A percentile compares a stretch with the other conserved stretches of the same genome.
Evolutionary conservation across 1,139 yeast species (phyloP).

Genomic region (Kodamaea arcana): DNA sequence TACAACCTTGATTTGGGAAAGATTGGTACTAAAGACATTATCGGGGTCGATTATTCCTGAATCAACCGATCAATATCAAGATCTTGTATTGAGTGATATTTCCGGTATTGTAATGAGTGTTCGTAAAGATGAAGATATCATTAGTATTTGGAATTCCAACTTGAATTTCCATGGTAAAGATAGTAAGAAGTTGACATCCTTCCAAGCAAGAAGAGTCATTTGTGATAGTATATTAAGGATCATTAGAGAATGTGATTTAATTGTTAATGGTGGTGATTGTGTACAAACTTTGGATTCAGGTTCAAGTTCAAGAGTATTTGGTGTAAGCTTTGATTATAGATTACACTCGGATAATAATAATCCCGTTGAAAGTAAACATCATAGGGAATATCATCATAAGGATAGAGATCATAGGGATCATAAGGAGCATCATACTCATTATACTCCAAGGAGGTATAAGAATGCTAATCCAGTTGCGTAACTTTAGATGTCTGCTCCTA

Average conservation of each 20-base stretch:
- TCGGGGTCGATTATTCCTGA: slow-evolving; percentile 44
- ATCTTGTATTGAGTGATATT: slow-evolving; percentile 41
- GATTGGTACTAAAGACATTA: slow-evolving; percentile 41
- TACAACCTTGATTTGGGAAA: slow-evolving; percentile 49
- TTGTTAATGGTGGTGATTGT: slow-evolving; percentile 30
- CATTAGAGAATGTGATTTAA: slow-evolving; percentile 47
- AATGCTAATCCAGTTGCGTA: not conserved
- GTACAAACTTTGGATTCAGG: slow-evolving; percentile 32
- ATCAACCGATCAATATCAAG: slow-evolving; percentile 28
- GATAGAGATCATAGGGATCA: slow-evolving; percentile 9
- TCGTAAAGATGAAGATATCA: slow-evolving; percentile 46
- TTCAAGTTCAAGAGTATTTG: slow-evolving; percentile 38
- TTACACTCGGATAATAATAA: slow-evolving; percentile 36
- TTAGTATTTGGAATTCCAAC: slow-evolving; percentile 54
- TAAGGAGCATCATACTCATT: not conserved
- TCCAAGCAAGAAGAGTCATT: slow-evolving; percentile 46
- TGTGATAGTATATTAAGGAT: slow-evolving; percentile 46
- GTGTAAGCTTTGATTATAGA: slow-evolving; percentile 46
- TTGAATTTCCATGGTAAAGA: slow-evolving; percentile 28
- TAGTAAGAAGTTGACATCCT: slow-evolving; percentile 35
- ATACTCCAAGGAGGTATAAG: slow-evolving; percentile 1
- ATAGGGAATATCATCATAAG: slow-evolving; percentile 10
- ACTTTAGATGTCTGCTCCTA: no score
- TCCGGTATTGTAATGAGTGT: slow-evolving; percentile 51
- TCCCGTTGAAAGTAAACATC: slow-evolving; percentile 6